phyloP scores from a whole-genome alignment of 2,329 filamentous ascomycete species.

The Endothia cerciana region DNA sequence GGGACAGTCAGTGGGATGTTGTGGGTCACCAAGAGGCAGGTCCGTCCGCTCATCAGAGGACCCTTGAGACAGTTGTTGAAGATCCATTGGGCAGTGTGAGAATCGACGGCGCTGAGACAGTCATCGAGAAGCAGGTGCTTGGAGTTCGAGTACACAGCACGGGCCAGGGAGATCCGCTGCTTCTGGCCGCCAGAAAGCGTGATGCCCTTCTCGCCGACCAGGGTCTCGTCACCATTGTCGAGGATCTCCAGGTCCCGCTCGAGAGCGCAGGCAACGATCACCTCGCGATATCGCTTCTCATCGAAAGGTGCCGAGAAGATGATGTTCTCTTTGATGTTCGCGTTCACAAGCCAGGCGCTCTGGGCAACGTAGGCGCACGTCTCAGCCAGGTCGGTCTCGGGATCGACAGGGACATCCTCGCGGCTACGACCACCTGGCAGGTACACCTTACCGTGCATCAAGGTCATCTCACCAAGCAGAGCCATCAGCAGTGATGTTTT shows the following conservation, averaged over 20 bases:
- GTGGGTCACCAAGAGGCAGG: conserved; percentile 94
- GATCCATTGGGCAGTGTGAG: conserved; percentile 97
- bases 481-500: conserved; percentile 98
- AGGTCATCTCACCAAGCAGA: conserved; percentile 92
- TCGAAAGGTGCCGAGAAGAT: conserved; percentile 83
- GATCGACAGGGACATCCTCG: conserved; percentile 80
- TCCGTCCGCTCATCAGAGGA: conserved; percentile 83
- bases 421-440: conserved; percentile 84
- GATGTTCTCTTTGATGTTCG: conserved; percentile 94
- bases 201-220: conserved; percentile 97
- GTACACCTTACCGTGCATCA: conserved; percentile 78
- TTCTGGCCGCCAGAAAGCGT: conserved; percentile 96
- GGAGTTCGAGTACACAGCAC: conserved; percentile 94
- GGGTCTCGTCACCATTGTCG: conserved; percentile 87
- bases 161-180: conserved; percentile 94
- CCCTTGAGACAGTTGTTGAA: conserved; percentile 92
- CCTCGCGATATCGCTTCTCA: conserved; percentile 80
- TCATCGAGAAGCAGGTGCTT: conserved; percentile 91
- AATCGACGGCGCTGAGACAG: conserved; percentile 94
- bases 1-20: conserved; percentile 89
- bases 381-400: conserved; percentile 84
- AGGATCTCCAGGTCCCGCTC: conserved; percentile 91
- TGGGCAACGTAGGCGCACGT: conserved; percentile 96
- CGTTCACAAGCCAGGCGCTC: conserved; percentile 95
- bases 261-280: conserved; percentile 88